These are phyloP conservation scores for Tricholoma hemisulphureum DNA, from an alignment of 768 basidiomycete species.

Conservation along the genomic window DNA sequence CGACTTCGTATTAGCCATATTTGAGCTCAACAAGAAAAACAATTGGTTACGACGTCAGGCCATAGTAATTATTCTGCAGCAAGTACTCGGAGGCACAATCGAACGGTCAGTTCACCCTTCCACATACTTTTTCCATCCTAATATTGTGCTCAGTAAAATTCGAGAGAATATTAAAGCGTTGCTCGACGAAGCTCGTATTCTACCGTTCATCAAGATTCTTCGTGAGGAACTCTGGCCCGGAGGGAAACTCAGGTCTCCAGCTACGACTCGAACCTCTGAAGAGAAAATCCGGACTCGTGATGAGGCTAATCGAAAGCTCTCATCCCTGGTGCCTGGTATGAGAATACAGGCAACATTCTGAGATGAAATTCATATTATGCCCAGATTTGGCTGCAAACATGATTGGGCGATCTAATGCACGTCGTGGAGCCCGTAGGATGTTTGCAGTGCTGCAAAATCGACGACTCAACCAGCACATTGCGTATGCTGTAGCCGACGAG, in stretches of 20 bases:
- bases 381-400: constrained; percentile 93
- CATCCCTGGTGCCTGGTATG: constrained; percentile 86
- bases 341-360: neutral
- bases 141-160: constrained; percentile 62
- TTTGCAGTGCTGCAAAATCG: constrained; percentile 94
- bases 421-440: constrained; percentile 86
- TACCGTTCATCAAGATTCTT: constrained; percentile 64
- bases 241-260: constrained; percentile 65
- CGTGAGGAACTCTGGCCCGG: constrained; percentile 82
- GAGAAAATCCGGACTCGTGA: constrained; percentile 81
- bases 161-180: constrained; percentile 70
- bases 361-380: neutral
- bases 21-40: constrained; percentile 93
- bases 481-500: constrained; percentile 88
- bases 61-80: constrained; percentile 94
- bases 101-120: constrained; percentile 63
- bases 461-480: constrained; percentile 91
- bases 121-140: constrained; percentile 1
- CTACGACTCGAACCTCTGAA: constrained; percentile 67
- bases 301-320: constrained; percentile 87
- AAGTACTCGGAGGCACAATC: constrained; percentile 92
- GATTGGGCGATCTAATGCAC: constrained; percentile 96
- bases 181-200: constrained; percentile 67
- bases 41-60: constrained; percentile 96
- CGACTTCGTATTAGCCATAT: constrained; percentile 88